phyloP scores from a whole-genome alignment of 2,329 filamentous ascomycete genomes.

The Massarina eburnea region DNA sequence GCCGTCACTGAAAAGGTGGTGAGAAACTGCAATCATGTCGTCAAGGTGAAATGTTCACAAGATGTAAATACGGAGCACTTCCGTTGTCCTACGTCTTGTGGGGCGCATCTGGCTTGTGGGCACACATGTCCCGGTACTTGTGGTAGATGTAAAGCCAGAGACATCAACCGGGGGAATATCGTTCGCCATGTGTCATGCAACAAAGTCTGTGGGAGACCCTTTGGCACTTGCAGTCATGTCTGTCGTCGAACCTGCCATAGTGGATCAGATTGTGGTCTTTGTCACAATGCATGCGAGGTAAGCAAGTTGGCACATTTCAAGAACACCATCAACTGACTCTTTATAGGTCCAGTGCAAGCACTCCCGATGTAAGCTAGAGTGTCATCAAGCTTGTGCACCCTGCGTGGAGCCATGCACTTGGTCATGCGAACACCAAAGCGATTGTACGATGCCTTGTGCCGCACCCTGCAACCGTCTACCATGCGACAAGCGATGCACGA shows the following conservation, averaged over 20 bases:
- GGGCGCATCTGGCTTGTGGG: slow-evolving; percentile 54
- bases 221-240: slow-evolving; percentile 32
- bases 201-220: slow-evolving; percentile 28
- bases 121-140: slow-evolving; percentile 58
- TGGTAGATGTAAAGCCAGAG: slow-evolving; percentile 48
- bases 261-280: slow-evolving; percentile 27
- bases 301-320: no score
- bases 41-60: slow-evolving; percentile 53
- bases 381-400: slow-evolving; percentile 36
- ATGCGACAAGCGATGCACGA: slow-evolving; percentile 31
- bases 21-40: slow-evolving; percentile 57
- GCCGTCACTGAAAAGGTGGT: slow-evolving; percentile 51
- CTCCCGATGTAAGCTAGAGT: slow-evolving; percentile 22
- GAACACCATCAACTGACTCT: background rate
- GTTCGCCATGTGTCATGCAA: slow-evolving; percentile 19
- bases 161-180: slow-evolving; percentile 17
- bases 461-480: slow-evolving; percentile 35
- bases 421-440: slow-evolving; percentile 35
- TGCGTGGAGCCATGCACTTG: slow-evolving; percentile 39
- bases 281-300: slow-evolving; percentile 25
- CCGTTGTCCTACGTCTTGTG: slow-evolving; percentile 55
- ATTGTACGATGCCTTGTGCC: slow-evolving; percentile 41
- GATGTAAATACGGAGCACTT: slow-evolving; percentile 49
- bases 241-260: slow-evolving; percentile 29
- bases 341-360: slow-evolving; percentile 31